These are phyloP conservation scores for Boletus tomentosulus DNA, from an alignment of 768 basidiomycete genomes.

Conservation along the genomic window DNA sequence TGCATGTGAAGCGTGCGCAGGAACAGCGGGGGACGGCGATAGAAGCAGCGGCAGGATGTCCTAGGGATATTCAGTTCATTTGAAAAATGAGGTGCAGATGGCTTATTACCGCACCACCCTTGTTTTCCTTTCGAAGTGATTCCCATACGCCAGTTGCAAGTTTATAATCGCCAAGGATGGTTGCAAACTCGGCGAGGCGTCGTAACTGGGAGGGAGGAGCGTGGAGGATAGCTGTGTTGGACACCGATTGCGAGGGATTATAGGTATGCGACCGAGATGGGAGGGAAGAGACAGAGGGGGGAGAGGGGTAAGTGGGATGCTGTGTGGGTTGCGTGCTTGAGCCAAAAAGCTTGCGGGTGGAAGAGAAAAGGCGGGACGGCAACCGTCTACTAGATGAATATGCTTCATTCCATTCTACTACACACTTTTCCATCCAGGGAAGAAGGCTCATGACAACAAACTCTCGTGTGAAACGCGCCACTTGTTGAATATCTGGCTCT, in stretches of 20 bases:
- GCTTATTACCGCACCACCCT: conserved; percentile 71
- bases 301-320: conserved; percentile 34
- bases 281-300: conserved; percentile 37
- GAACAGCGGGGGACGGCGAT: conserved; percentile 59
- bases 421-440: conserved; percentile 96
- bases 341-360: conserved; percentile 80
- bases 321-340: conserved; percentile 49
- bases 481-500: conserved; percentile 70
- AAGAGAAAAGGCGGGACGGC: conserved; percentile 83
- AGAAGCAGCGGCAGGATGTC: conserved; percentile 78
- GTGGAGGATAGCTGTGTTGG: conserved; percentile 11
- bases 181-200: conserved; percentile 94
- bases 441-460: conserved; percentile 85
- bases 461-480: conserved; percentile 78
- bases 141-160: conserved; percentile 85
- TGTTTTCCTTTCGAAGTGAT: conserved; percentile 77
- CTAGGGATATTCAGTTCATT: conserved; percentile 36
- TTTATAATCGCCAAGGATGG: conserved; percentile 86
- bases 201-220: conserved; percentile 65
- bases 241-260: conserved; percentile 30
- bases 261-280: conserved; percentile 37
- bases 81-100: neutral
- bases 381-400: conserved; percentile 73
- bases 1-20: conserved; percentile 59
- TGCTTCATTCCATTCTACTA: conserved; percentile 91